Percentiles rank a stretch among this genome's conserved stretches.
Evolutionary conservation across 345 rosid genomes (phyloP).

Genomic region (Cardamine occulta): DNA sequence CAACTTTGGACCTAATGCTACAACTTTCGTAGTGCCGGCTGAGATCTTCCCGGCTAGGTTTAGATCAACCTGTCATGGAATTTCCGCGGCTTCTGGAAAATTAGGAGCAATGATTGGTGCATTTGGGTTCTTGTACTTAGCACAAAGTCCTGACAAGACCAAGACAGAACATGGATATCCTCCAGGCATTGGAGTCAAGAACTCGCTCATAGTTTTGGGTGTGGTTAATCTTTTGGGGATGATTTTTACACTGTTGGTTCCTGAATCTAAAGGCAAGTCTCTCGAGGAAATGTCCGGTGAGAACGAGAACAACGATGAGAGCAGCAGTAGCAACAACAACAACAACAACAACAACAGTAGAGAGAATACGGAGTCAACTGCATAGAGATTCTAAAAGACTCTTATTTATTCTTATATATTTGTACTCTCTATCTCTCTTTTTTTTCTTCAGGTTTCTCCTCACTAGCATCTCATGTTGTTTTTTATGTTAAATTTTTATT

Average conservation of each 20-base stretch:
- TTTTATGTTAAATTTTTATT: background rate
- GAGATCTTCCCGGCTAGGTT: constrained; percentile 90
- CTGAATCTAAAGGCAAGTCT: constrained; percentile 85
- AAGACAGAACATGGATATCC: constrained; percentile 89
- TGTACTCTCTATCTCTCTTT: background rate
- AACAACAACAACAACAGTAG: background rate
- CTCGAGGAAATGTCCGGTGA: constrained; percentile 88
- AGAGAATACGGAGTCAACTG: constrained; percentile 37
- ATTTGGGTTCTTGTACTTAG: constrained; percentile 79
- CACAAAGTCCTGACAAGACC: constrained; percentile 68
- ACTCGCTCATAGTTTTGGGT: constrained; percentile 68
- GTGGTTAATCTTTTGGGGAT: constrained; percentile 65
- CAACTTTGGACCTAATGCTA: constrained; percentile 89
- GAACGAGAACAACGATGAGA: constrained; percentile 45
- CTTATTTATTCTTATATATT: constrained; percentile 1
- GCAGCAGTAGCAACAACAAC: constrained; percentile 29
- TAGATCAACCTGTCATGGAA: constrained; percentile 89
- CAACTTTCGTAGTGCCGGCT: constrained; percentile 85
- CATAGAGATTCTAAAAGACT: constrained; percentile 30
- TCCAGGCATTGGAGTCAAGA: constrained; percentile 83
- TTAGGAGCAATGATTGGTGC: constrained; percentile 92
- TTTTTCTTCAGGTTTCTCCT: constrained; percentile 3
- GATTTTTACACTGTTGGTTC: constrained; percentile 77
- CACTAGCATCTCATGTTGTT: constrained; percentile 23
- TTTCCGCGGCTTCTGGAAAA: constrained; percentile 86